Base-by-base conservation (phyloP, 176 grass and related monocot species). In the Bothriochloa decipiens region DNA sequence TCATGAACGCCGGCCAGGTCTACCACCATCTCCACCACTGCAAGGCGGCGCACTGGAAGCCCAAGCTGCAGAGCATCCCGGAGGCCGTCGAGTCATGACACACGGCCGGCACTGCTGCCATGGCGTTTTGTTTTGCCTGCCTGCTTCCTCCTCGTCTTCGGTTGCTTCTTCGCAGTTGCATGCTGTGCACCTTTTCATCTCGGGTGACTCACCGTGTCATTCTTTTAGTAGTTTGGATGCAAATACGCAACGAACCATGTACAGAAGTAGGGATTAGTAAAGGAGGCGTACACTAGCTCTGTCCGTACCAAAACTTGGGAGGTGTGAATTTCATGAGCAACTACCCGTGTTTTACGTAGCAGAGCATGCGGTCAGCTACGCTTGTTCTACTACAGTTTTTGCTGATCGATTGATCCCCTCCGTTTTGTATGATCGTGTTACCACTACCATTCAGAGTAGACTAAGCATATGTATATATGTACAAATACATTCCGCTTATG, bases 1-100 rank as follows among this genome's bases (percentile, higher is more conserved):
- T 94, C 87, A 84, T 94, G 65, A 85, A 89, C 87, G 83, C 87
- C 72, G 92, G 92, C 3, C 62, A 79, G 74, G 87, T 94, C 16
- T 76, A 72, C 85, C 84, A 87, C 84, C 58, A 43, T 37, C 57
- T 82, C 43, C 57, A 91, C 2, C 84, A 76, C 66, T 81, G 83
- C 62, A 75, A 43, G 58, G 64, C 65, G 78, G 46, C 79, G 75
- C 87, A 90, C 10, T 92, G 92, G 92, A 86, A 68, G 60, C 92
- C 87, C 69, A 50, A 63, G 0, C 81, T 94, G 58, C 87, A 86
- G 49, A 94, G 90, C 86, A 94, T 94, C 36, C 92, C 92, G 41
- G 90, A 94, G 81, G 81, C 72, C 7, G 73, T 80, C 8, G 90
- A 94, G 76, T 65, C 89, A 0, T 87, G 80, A 84, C 39, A 18